Base-by-base conservation (phyloP, 139 green algal genomes). In the Chlorella sorokiniana region DNA sequence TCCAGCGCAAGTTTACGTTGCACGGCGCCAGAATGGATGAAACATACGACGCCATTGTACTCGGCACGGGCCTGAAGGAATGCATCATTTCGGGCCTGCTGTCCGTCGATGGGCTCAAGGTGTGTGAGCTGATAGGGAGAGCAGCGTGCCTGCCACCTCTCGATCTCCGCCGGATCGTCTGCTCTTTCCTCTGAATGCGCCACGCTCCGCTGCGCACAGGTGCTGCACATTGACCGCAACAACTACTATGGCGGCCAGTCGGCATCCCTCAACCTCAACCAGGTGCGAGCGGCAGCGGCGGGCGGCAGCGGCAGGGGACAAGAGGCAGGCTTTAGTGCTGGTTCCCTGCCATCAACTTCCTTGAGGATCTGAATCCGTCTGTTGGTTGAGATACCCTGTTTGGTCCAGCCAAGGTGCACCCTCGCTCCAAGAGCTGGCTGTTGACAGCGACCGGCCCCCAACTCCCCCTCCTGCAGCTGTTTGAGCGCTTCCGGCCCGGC, bases 21-120 rank as follows among this genome's bases (percentile, higher is more conserved):
- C 48, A 56, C 11, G 35, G 31, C 8, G 33, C 38, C 62, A 62
- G 31, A 25, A 98, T 99, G 96, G 93, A 99, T 65, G 90, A 98
- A 79, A 80, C 92, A 31, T 99, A 99, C 73, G 97, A 99, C 77
- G 97, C 93, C 20, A 98, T 99, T 63, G 96, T 99, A 54, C 90
- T 99, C 52, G 97, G 97, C 45, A 99, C 97, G 4, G 97, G 97
- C 0, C 89, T 99, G n/a, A 99, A 99, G 87, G 97, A 99, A 76
- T 99, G 97, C 89, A 98, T 99, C 67, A 91, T 99, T 72, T 93
- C 80, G 45, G 97, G 97, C 10, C 89, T 99, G 64, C 93, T 99
- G 52, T 98, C 93, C 14, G 96, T 99, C 40, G 91, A 95, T 62
- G 92, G 93, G 6, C 84, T 94, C 27, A 99, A 99, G 93, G 95